phyloP scores from a whole-genome alignment of 108 stramenopile species.

The Skeletonema marinoi region DNA sequence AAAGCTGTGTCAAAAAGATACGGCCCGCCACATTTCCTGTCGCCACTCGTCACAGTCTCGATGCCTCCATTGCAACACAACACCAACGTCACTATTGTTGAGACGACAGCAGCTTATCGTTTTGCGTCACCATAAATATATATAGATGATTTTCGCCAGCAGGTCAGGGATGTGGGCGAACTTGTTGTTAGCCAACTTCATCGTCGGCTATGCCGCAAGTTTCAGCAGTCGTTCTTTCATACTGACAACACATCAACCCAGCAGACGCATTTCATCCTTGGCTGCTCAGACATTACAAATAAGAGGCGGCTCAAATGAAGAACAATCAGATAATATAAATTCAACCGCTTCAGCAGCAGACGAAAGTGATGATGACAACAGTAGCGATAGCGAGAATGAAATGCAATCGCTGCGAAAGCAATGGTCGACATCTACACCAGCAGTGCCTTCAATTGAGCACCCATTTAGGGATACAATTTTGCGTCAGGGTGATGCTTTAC shows the following conservation, averaged over 20 bases:
- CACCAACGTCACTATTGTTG: too few relatives aligned
- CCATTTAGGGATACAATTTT: conserved; percentile 20
- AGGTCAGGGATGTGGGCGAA: not conserved
- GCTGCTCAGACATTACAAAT: not conserved
- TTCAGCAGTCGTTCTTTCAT: not conserved
- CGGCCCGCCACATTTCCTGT: not conserved
- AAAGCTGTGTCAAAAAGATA: not conserved
- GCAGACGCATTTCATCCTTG: not conserved
- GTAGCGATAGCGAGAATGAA: conserved; percentile 13
- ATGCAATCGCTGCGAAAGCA: conserved; percentile 34
- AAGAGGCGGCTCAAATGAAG: not conserved
- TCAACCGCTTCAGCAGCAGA: not conserved
- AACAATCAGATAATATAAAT: not conserved
- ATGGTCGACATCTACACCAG: conserved; percentile 32
- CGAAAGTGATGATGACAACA: not conserved
- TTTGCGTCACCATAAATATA: too few relatives aligned
- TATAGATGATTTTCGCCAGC: not conserved
- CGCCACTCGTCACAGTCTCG: too few relatives aligned
- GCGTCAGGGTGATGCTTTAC: conserved; percentile 4
- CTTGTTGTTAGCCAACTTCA: not conserved
- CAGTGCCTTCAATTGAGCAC: conserved; percentile 39
- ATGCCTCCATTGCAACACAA: too few relatives aligned
- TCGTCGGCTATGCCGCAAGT: not conserved
- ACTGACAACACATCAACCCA: not conserved
- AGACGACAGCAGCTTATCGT: too few relatives aligned